Evolutionary conservation across 371 early-diverging fungal species (phyloP), one percentile per base, ranked within the genome.

Genomic region (Capillidium heterosporum): DNA sequence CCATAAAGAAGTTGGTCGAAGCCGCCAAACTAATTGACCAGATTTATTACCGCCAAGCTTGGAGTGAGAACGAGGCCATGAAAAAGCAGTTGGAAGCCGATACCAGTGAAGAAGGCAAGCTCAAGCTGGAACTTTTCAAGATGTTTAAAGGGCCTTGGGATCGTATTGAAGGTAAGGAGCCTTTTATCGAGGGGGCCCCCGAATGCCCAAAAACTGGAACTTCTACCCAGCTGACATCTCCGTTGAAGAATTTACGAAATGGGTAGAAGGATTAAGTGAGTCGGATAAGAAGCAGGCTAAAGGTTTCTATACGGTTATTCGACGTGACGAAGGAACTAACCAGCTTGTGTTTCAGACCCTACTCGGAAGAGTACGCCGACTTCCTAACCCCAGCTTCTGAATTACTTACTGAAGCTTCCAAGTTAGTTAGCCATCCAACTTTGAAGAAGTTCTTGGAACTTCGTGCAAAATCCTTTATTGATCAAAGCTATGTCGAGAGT

Each of bases 181-280:
- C 79, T 26, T 78, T 83, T 59, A 60, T 84, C 13, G 67, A 67
- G 0, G 74, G 74, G 11, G 81, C 75, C 0, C 77, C 76, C 11
- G 65, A 71, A 42, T 70, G 74, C 19, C 87, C 85, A 35, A 71
- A 70, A 44, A 73, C 73, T 11, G 85, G 76, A 53, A 83, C 60
- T 82, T 77, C 57, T 87, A 87, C 54, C 85, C 87, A 5, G 84
- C 82, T 46, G 80, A 80, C 40, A 84, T 87, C 77, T 76, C 74
- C 32, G 71, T 71, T 51, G 70, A 71, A 17, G 84, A 87, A 63
- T 87, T 82, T 51, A 63, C 73, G 46, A 56, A 53, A 0, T 87
- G 83, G 83, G 60, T 74, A 1, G 61, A 50, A 1, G 67, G 73
- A 1, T 62, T 87, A 40, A 48, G 62, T 5, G 61, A 68, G 0